Percentiles rank a stretch among this genome's conserved stretches.
Conservation (phyloP, 1,139 yeast species). For the Geotrichum histeridarum region DNA sequence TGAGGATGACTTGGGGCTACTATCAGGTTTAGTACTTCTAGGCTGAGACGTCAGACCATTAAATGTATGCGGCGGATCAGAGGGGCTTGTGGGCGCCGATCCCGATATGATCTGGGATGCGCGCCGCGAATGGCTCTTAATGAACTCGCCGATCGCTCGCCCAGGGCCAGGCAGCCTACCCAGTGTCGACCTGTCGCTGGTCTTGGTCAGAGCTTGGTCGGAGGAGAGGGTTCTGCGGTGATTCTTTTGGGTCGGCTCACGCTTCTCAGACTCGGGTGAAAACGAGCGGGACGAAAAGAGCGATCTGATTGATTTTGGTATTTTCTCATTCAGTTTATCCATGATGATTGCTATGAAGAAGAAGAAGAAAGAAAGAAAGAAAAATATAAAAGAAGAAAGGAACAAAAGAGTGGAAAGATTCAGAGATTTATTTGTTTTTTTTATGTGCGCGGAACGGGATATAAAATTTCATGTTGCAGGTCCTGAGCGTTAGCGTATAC, state of each 20-base stretch:
- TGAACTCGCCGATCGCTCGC: not conserved
- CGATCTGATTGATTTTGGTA: not conserved
- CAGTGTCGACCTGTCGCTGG: not conserved
- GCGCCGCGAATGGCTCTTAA: not conserved
- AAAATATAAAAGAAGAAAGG: not conserved
- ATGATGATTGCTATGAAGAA: not conserved
- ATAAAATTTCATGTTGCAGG: too few relatives aligned
- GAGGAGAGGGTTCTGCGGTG: not conserved
- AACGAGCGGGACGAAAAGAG: not conserved
- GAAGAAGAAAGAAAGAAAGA: not conserved
- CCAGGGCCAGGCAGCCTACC: not conserved
- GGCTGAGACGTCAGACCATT: too few relatives aligned
- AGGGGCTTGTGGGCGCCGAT: too few relatives aligned
- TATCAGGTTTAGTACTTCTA: too few relatives aligned
- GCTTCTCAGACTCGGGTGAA: too few relatives aligned
- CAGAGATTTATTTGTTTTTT: too few relatives aligned
- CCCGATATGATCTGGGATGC: not conserved
- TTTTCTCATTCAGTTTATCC: not conserved
- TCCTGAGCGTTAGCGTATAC: too few relatives aligned
- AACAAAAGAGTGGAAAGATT: not conserved
- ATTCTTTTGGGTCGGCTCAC: too few relatives aligned
- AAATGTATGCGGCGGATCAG: too few relatives aligned
- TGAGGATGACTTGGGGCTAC: too few relatives aligned
- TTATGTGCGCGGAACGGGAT: too few relatives aligned
- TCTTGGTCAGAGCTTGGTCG: not conserved